Percentiles rank a stretch among this genome's conserved stretches.
Conservation (phyloP, 1,139 yeast genomes). For the Pichia sp. region DNA sequence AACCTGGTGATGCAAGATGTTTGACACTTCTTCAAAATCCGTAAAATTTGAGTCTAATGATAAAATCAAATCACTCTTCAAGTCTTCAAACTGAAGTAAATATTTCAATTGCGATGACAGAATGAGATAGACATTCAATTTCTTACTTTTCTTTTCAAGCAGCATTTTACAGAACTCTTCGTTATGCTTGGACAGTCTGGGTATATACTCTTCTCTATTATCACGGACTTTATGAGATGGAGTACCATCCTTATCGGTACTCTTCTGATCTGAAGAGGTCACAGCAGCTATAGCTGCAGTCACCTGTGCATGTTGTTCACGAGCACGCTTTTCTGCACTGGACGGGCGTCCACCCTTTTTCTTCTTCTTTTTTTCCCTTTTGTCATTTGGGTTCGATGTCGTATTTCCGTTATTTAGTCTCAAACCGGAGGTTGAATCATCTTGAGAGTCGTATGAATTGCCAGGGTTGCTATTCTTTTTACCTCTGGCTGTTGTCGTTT, state of each 20-base stretch:
- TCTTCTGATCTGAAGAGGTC: background rate
- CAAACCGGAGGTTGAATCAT: background rate
- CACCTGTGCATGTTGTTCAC: conserved; percentile 7
- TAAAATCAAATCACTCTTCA: conserved; percentile 39
- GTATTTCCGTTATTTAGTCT: background rate
- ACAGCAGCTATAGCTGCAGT: conserved; percentile 5
- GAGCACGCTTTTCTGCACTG: conserved; percentile 12
- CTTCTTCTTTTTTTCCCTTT: conserved; percentile 1
- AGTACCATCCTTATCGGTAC: background rate
- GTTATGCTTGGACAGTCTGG: conserved; percentile 37
- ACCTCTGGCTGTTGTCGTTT: background rate
- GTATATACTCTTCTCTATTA: conserved; percentile 36
- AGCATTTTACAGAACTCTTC: conserved; percentile 31
- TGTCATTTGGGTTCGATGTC: background rate
- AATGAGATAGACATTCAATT: conserved; percentile 38
- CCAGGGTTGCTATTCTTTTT: background rate
- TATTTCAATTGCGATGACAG: conserved; percentile 39
- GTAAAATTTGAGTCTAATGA: conserved; percentile 49
- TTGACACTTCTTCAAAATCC: conserved; percentile 15
- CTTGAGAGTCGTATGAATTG: background rate
- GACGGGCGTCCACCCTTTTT: conserved; percentile 11
- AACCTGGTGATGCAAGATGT: conserved; percentile 37
- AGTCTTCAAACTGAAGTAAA: conserved; percentile 29
- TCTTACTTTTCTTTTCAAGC: conserved; percentile 20
- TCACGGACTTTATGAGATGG: conserved; percentile 1